phyloP scores from a whole-genome alignment of 768 basidiomycete species.

The Termitomyces sp. region DNA sequence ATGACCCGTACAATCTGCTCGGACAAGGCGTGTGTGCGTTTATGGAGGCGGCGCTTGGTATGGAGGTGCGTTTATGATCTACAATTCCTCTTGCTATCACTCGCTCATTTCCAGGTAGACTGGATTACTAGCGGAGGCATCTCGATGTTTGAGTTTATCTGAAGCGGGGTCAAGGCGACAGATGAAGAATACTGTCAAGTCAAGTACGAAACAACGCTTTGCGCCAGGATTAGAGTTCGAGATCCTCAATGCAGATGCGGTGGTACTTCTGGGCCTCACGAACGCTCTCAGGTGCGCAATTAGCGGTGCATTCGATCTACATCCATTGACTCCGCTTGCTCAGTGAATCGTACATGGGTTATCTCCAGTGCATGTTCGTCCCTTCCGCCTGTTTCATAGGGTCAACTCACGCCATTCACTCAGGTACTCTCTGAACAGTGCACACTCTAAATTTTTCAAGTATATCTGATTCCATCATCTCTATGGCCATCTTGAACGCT shows the following conservation, averaged over 20 bases:
- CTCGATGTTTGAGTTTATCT: slow-evolving; percentile 45
- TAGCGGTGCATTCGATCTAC: neutral
- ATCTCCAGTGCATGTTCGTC: slow-evolving; percentile 69
- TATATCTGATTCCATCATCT: slow-evolving; percentile 19
- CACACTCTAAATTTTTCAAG: slow-evolving; percentile 74
- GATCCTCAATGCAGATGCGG: slow-evolving; percentile 65
- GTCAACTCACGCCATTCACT: slow-evolving; percentile 1
- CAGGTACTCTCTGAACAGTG: slow-evolving; percentile 50
- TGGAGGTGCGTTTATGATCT: slow-evolving; percentile 49
- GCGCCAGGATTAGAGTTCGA: slow-evolving; percentile 71
- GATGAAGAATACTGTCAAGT: slow-evolving; percentile 22
- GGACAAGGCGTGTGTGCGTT: slow-evolving; percentile 71
- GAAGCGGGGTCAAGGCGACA: slow-evolving; percentile 58
- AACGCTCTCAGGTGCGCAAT: slow-evolving; percentile 57
- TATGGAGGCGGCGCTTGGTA: slow-evolving; percentile 72
- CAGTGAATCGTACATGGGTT: slow-evolving; percentile 75
- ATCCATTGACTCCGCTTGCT: neutral
- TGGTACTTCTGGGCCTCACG: slow-evolving; percentile 65
- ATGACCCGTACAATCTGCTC: slow-evolving; percentile 68
- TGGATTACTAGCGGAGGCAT: slow-evolving; percentile 59
- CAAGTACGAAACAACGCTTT: slow-evolving; percentile 38
- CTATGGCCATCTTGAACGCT: neutral
- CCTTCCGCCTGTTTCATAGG: neutral
- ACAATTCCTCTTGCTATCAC: neutral
- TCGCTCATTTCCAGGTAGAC: slow-evolving; percentile 26